Base-by-base conservation (phyloP, 495 filamentous ascomycete genomes). In the Pseudomonodictys pantanalensis region DNA sequence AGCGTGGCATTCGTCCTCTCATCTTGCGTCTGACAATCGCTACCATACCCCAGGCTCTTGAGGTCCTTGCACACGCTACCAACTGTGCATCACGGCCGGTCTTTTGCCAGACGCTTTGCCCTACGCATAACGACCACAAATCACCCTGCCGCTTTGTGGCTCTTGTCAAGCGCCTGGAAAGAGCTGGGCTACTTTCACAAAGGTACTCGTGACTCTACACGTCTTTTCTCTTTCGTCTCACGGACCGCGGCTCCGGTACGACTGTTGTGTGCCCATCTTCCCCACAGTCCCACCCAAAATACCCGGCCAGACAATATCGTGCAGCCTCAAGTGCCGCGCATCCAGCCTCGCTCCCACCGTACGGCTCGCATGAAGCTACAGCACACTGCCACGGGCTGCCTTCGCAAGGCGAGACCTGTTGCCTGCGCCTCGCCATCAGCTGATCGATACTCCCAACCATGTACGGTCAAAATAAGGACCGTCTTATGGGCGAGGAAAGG, bases 171-270 rank as follows among this genome's bases (percentile, higher is more conserved):
- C 38, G 9, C 44, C 25, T 50, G 35, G 17, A 53, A 35, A 26
- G 24, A 23, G 25, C 50, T 33, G 26, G 44, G 58, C 58, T 33
- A 39, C 25, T 41, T 45, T 49, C 15, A 51, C 43, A 33, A 15
- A n/a, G n/a, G 20, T 26, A 32, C 60, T 50, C 53, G 60, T 58
- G 60, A 64, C 50, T 28, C n/a, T 26, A 24, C 26, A 39, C 55
- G 22, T 23, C 24, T 42, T 56, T 52, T 56, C 17, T 25, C 29
- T 45, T 8, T 18, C 33, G 38, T 61, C 52, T 38, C 46, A 48
- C 62, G 62, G 62, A 43, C 62, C 62, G 62, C 41, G 52, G 47
- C 39, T 47, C 62, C 62, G 62, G 57, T 24, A 52, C 23, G 38
- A 46, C 42, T 55, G 45, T 59, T 52, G 32, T 60, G 50, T 60